Evolutionary conservation across 1,284 basidiomycete species (phyloP), one percentile per base, ranked within the genome.

Genomic region (Puccinia coronata): DNA sequence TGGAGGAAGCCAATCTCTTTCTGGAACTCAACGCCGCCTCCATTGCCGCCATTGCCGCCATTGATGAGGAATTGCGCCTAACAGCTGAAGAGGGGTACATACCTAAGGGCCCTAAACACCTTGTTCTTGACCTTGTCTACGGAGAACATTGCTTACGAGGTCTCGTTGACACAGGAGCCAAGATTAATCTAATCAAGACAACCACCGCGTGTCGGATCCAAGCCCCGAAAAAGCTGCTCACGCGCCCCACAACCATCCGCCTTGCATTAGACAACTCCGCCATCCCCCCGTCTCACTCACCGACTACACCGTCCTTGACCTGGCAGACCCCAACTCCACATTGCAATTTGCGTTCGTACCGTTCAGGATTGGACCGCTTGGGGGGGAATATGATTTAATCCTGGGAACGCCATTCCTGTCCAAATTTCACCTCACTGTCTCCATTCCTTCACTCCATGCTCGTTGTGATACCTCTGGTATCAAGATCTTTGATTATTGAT

Each of bases 401-500:
- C 28, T 49, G 16, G 69, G 69, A 28, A 71, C 47, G 5, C 43
- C 43, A 51, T 71, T 71, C 34, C 69, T 71, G 31, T 71, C 41
- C 18, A 1, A 3, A 3, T 71, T 71, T 34, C 16, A 12, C 1
- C n/a, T 71, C 5, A 47, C 47, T 31, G 65, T 71, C 28, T 71
- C 69, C 5, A 51, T 71, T 47, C 20, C 23, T 18, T 28, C 41
- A 31, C 1, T 71, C 6, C 18, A 9, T 71, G 1, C 16, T 43
- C n/a, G 0, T 71, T 47, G 69, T 49, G 47, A 51, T 28, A 9
- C 2, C 11, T n/a, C 72, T 57, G 53, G 53, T n/a, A 9, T 2
- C 20, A 25, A 1, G 8, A 57, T 74, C 2, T 34, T 31, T 47
- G 57, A 74, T 53, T 16, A 23, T n/a, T 3, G 11, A 23, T 9